phyloP scores from a whole-genome alignment of 2,329 filamentous ascomycete species.

The Elsinoe australis region DNA sequence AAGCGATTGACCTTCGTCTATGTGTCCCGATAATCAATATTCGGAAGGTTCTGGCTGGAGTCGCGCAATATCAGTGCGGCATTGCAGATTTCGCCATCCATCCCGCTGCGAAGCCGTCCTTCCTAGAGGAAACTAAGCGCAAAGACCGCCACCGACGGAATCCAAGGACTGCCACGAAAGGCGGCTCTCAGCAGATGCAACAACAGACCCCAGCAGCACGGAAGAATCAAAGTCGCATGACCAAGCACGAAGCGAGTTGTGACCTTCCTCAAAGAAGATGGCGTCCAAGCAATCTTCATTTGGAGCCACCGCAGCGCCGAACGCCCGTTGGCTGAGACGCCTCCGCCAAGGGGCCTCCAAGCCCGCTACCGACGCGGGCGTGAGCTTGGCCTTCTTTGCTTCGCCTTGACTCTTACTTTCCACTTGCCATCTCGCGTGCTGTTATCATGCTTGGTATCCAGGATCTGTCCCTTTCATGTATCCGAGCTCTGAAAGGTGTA shows the following conservation, averaged over 20 bases:
- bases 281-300: slow-evolving; percentile 7
- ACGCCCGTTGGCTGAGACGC: not conserved
- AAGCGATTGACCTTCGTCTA: no score
- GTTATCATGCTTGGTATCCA: slow-evolving; percentile 6
- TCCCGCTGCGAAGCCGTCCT: slow-evolving; percentile 4
- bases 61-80: slow-evolving; percentile 1
- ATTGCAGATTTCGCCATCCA: not conserved
- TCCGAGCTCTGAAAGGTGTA: slow-evolving; percentile 2
- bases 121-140: slow-evolving; percentile 11
- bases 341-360: not conserved
- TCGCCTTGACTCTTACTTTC: not conserved
- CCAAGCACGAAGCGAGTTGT: slow-evolving; percentile 6
- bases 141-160: slow-evolving; percentile 12
- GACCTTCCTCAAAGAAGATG: slow-evolving; percentile 15
- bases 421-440: slow-evolving; percentile 10
- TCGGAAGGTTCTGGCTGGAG: not conserved
- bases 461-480: slow-evolving; percentile 14
- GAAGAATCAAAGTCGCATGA: not conserved
- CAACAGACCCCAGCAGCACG: slow-evolving; percentile 5
- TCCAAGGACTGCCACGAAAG: slow-evolving; percentile 1
- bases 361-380: slow-evolving; percentile 2
- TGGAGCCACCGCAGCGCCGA: not conserved
- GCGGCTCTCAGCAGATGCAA: not conserved
- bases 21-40: no score
- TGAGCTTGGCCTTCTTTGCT: slow-evolving; percentile 11